A percentile compares a stretch with the other conserved stretches of the same genome.
Evolutionary conservation across 2,329 filamentous ascomycete genomes (phyloP).

Genomic region (Sordariomycetes sp.): DNA sequence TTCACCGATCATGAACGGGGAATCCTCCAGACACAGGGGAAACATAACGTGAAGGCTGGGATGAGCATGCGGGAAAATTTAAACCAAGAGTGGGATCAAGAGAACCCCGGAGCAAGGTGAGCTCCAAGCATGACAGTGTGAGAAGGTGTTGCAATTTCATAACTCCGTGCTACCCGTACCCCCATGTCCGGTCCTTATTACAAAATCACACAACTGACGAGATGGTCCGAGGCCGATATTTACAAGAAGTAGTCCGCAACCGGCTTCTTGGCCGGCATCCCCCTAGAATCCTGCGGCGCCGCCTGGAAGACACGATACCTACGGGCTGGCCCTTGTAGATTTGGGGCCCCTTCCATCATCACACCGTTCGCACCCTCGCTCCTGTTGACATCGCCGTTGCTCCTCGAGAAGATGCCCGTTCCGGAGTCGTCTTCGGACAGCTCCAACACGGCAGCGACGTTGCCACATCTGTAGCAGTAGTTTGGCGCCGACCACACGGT

Average conservation of each 20-base stretch:
- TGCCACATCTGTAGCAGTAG: conserved; percentile 93
- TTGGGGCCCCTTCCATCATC: conserved; percentile 36
- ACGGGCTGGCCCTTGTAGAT: conserved; percentile 64
- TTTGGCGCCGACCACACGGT: conserved; percentile 98
- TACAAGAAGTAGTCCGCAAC: conserved; percentile 92
- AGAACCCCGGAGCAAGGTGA: no score
- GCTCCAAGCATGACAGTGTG: no score
- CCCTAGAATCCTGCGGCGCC: conserved; percentile 87
- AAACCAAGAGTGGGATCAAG: no score
- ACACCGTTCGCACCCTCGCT: conserved; percentile 42
- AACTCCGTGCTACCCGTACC: neutral
- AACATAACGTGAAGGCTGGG: no score
- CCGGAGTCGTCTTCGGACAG: conserved; percentile 81
- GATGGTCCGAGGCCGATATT: conserved; percentile 5
- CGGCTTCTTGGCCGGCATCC: conserved; percentile 98
- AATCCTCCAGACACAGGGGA: no score
- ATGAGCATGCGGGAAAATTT: no score
- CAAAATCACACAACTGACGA: neutral
- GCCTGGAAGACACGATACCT: conserved; percentile 94
- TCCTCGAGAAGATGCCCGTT: conserved; percentile 57
- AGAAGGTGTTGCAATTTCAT: no score
- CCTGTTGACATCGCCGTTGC: conserved; percentile 59
- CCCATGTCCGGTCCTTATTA: neutral
- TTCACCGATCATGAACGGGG: no score
- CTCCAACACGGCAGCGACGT: conserved; percentile 91